Conservation (phyloP, 768 basidiomycete species). For the Serendipita vermifera region DNA sequence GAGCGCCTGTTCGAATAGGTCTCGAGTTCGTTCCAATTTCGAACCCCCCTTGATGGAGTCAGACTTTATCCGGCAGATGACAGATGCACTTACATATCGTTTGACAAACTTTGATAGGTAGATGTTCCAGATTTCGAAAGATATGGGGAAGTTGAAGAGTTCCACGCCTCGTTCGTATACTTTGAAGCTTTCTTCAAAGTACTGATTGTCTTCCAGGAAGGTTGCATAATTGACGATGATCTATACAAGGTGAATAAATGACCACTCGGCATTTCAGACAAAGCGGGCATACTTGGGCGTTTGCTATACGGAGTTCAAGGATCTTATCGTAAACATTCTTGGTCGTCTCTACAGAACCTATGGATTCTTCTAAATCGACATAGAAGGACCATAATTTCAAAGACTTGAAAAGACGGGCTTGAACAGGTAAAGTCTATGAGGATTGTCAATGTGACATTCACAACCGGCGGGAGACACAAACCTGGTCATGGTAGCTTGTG, state of each 20-base stretch:
- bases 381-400: conserved; percentile 99
- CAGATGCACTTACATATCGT: conserved; percentile 60
- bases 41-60: conserved; percentile 49
- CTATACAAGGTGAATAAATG: conserved; percentile 10
- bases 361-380: conserved; percentile 93
- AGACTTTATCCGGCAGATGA: background rate
- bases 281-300: conserved; percentile 50
- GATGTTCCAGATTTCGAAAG: conserved; percentile 99
- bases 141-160: conserved; percentile 93
- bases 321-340: conserved; percentile 95
- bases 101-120: conserved; percentile 95
- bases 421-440: conserved; percentile 61
- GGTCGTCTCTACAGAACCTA: conserved; percentile 82
- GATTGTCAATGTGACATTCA: conserved; percentile 8
- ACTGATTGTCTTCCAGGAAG: conserved; percentile 94
- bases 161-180: conserved; percentile 96
- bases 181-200: conserved; percentile 98
- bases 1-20: conserved; percentile 93
- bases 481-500: conserved; percentile 91
- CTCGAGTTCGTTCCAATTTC: conserved; percentile 90
- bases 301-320: conserved; percentile 89
- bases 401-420: conserved; percentile 89
- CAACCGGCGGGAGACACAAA: conserved; percentile 28
- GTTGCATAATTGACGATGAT: conserved; percentile 94
- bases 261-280: background rate